Base-by-base conservation (phyloP, 305 asterid species). In the Vinca major region DNA sequence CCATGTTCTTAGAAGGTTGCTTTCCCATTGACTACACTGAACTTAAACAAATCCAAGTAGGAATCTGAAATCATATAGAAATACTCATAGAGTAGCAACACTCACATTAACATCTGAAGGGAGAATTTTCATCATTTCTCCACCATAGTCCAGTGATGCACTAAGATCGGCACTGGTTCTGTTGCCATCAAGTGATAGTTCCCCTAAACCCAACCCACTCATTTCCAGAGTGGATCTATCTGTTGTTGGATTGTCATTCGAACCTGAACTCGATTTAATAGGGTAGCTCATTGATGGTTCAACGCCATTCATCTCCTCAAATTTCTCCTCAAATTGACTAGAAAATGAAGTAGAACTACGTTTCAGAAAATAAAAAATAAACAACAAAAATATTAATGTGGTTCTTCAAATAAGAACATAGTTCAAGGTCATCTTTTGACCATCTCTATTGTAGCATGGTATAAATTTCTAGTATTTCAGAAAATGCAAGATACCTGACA, bases 271-370 rank as follows among this genome's bases (percentile, higher is more conserved):
- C 20, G 96, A 86, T 62, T 88, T 86, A 60, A 75, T 41, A 45
- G 88, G 89, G 71, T 74, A 62, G 75, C 80, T 77, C 73, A 85
- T 62, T 65, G 87, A 66, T 75, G 78, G 80, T 71, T 83, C 89
- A 85, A 64, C 84, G 60, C 82, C 88, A 79, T 81, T 78, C 88
- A 74, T 81, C 83, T 88, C 97, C 68, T 90, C 98, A 71, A 89
- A 86, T 81, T 92, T 88, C 78, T 90, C 97, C 86, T 92, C 97
- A 77, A 89, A 92, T 86, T 92, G 96, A 77, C 83, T 75, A 68
- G 77, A 66, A 21, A 61, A 54, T 37, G 68, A 37, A 12, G 36
- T 47, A 39, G 48, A 41, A 37, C 36, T 61, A 61, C 7, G 13
- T 58, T 37, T 37, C 67, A 10, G 26, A 36, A 37, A 49, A 66